Evolutionary conservation across 2,329 filamentous ascomycete species (phyloP).

Genomic region (Myriosclerotinia curreyana): DNA sequence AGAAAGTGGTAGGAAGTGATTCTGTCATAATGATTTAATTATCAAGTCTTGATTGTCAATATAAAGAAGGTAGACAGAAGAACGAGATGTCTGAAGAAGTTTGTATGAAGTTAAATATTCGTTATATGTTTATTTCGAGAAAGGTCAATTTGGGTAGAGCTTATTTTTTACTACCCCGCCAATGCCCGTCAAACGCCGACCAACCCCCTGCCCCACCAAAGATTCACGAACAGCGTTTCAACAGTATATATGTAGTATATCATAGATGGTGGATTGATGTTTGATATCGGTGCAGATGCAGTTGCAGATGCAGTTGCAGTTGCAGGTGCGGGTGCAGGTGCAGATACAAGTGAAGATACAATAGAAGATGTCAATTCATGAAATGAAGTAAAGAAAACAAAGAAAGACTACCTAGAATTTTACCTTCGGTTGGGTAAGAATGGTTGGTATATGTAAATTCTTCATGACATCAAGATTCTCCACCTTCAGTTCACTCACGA

Average conservation of each 20-base stretch:
- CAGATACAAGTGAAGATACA: too few species aligned
- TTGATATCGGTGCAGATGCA: neutral
- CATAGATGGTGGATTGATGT: neutral
- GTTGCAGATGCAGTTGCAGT: too few species aligned
- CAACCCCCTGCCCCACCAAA: slow-evolving; percentile 3
- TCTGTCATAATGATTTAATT: slow-evolving; percentile 5
- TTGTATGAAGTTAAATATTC: neutral
- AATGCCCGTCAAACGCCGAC: too few species aligned
- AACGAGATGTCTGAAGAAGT: neutral
- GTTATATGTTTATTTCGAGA: neutral
- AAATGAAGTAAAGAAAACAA: neutral
- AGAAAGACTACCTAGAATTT: too few species aligned
- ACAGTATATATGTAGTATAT: too few species aligned
- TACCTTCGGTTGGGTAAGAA: neutral
- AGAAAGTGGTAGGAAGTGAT: slow-evolving; percentile 21
- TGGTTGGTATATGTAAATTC: neutral
- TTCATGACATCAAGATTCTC: neutral
- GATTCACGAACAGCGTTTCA: neutral
- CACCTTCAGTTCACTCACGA: neutral
- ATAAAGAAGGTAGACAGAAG: neutral
- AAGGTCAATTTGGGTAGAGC: neutral
- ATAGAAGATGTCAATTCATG: neutral
- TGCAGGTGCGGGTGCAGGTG: too few species aligned
- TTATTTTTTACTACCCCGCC: slow-evolving; percentile 16
- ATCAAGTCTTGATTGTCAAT: neutral